Conservation (phyloP, 2,329 filamentous ascomycete species). For the Cryphonectria parasitica region DNA sequence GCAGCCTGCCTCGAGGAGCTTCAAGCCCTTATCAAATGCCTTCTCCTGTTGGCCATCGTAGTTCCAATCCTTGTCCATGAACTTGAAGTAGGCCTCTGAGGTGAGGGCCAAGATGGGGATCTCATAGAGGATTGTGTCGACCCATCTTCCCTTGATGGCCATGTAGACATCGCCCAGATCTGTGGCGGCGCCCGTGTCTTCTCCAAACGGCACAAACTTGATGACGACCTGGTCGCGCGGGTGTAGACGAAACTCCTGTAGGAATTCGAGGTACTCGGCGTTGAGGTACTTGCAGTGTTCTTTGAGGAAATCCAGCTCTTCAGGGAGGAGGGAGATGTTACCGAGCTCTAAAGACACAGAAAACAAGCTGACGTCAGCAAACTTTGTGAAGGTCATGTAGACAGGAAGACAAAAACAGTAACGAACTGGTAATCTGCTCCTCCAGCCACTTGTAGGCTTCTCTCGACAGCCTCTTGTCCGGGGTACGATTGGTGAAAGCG, state of each 20-base stretch:
- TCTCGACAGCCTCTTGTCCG: constrained; percentile 86
- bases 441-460: constrained; percentile 84
- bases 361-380: background rate
- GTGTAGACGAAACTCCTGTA: constrained; percentile 79
- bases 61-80: constrained; percentile 91
- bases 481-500: constrained; percentile 92
- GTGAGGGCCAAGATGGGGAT: constrained; percentile 91
- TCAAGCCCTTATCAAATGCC: constrained; percentile 79
- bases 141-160: constrained; percentile 80
- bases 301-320: constrained; percentile 80
- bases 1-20: constrained; percentile 80
- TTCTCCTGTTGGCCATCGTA: constrained; percentile 85
- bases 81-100: constrained; percentile 96
- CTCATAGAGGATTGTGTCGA: constrained; percentile 96
- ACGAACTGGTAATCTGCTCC: constrained; percentile 76
- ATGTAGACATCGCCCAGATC: constrained; percentile 78
- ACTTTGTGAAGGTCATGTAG: no score
- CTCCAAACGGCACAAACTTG: constrained; percentile 61
- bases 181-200: constrained; percentile 64
- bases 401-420: constrained; percentile 21
- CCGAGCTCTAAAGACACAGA: constrained; percentile 68
- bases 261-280: constrained; percentile 76
- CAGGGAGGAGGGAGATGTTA: constrained; percentile 75
- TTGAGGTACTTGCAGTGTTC: constrained; percentile 81
- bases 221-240: constrained; percentile 80